These are phyloP conservation scores for Tylopilus plumbeoviolaceoides DNA, from an alignment of 768 basidiomycete species.

Conservation along the genomic window DNA sequence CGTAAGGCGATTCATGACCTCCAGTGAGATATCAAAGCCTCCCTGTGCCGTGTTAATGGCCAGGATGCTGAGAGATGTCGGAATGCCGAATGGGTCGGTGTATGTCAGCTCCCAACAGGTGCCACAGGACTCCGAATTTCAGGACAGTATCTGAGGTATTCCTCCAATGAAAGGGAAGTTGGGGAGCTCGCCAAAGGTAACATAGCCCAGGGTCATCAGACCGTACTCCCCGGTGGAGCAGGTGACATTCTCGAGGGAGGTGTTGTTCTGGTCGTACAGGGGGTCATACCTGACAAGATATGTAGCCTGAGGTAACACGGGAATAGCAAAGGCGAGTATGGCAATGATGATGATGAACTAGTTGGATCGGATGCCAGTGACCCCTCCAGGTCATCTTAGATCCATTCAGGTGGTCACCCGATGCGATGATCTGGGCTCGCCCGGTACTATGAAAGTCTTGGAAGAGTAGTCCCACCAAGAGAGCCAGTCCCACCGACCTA, in stretches of 20 bases:
- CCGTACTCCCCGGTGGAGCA: conserved; percentile 52
- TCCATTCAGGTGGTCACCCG: no score
- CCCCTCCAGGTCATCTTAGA: no score
- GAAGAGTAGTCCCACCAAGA: no score
- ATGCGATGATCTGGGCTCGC: no score
- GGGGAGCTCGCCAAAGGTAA: neutral
- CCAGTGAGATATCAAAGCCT: conserved; percentile 35
- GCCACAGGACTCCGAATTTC: conserved; percentile 51
- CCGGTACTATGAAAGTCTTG: no score
- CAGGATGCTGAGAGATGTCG: conserved; percentile 42
- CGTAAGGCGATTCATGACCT: conserved; percentile 35
- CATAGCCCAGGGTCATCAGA: neutral
- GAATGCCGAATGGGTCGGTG: conserved; percentile 24
- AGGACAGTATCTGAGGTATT: conserved; percentile 46
- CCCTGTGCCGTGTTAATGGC: conserved; percentile 46
- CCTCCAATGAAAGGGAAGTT: conserved; percentile 47
- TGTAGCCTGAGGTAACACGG: neutral
- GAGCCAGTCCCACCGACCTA: no score
- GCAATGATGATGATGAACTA: neutral
- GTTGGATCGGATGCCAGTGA: no score
- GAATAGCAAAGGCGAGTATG: neutral
- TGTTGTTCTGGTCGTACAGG: conserved; percentile 42
- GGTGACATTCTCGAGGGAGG: conserved; percentile 40
- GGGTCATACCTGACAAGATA: conserved; percentile 41
- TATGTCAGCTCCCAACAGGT: conserved; percentile 59